phyloP scores from a whole-genome alignment of 345 rosid genomes.

The Pistacia vera region DNA sequence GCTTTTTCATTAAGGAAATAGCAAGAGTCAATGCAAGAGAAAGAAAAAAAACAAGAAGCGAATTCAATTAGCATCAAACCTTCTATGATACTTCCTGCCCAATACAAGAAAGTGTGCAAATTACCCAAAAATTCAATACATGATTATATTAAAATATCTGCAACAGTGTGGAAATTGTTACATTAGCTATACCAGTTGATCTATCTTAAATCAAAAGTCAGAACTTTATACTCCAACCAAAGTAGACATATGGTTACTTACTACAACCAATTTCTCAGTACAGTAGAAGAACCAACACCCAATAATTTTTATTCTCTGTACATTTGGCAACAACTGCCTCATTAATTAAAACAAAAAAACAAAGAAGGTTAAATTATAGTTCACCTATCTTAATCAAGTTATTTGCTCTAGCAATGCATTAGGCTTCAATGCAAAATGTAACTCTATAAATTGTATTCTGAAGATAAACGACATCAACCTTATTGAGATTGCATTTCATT shows the following conservation, averaged over 20 bases:
- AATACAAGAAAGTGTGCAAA: background rate
- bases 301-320: background rate
- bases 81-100: background rate
- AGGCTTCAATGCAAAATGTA: background rate
- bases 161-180: no score
- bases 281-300: background rate
- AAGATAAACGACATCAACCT: background rate
- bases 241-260: background rate
- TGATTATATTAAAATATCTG: background rate
- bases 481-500: background rate
- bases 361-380: background rate
- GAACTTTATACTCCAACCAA: background rate
- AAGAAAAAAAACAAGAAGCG: background rate
- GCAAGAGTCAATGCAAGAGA: background rate
- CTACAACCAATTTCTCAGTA: background rate
- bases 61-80: constrained; percentile 6
- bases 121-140: background rate
- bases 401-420: background rate
- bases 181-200: no score
- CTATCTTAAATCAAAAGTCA: background rate
- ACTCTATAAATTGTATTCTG: background rate
- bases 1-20: background rate
- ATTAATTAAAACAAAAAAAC: background rate
- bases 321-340: background rate
- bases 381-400: background rate